These are phyloP conservation scores for Eragrostis tef DNA, from an alignment of 202 grass and related monocot genomes.

Conservation along the genomic window DNA sequence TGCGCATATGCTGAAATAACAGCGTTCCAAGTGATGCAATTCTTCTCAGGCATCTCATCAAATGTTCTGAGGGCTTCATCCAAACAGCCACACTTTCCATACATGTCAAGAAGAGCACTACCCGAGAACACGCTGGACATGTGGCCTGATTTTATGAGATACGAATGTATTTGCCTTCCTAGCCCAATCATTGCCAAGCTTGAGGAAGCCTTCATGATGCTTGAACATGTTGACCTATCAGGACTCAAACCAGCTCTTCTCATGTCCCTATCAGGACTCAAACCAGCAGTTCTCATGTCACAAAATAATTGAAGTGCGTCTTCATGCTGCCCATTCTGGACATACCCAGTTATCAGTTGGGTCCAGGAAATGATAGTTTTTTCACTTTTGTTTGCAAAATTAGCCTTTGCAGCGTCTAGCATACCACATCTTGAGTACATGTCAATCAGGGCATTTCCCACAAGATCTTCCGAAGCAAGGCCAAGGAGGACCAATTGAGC, in stretches of 20 bases:
- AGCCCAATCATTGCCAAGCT: constrained; percentile 66
- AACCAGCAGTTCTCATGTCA: too few relatives aligned
- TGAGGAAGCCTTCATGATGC: constrained; percentile 77
- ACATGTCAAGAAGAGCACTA: constrained; percentile 85
- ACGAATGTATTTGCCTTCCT: constrained; percentile 80
- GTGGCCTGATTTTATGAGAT: constrained; percentile 62
- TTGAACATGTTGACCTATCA: constrained; percentile 74
- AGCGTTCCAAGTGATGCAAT: constrained; percentile 88
- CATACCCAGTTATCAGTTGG: constrained; percentile 71
- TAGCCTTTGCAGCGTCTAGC: constrained; percentile 55
- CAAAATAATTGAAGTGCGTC: constrained; percentile 65
- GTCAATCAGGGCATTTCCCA: constrained; percentile 78
- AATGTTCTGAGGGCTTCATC: constrained; percentile 60
- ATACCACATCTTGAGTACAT: constrained; percentile 83
- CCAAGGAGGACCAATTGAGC: constrained; percentile 60
- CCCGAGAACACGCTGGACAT: constrained; percentile 72
- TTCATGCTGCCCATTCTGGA: constrained; percentile 73
- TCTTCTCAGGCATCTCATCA: constrained; percentile 76
- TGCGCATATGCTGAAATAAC: constrained; percentile 80
- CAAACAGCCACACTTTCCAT: constrained; percentile 78
- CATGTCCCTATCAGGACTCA: too few relatives aligned
- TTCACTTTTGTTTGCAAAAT: constrained; percentile 59
- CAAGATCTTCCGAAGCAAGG: constrained; percentile 53
- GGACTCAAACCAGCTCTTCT: constrained; percentile 65
- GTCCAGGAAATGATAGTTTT: constrained; percentile 79